phyloP scores from a whole-genome alignment of 2,329 filamentous ascomycete species.

The Aspergillus uvarum region DNA sequence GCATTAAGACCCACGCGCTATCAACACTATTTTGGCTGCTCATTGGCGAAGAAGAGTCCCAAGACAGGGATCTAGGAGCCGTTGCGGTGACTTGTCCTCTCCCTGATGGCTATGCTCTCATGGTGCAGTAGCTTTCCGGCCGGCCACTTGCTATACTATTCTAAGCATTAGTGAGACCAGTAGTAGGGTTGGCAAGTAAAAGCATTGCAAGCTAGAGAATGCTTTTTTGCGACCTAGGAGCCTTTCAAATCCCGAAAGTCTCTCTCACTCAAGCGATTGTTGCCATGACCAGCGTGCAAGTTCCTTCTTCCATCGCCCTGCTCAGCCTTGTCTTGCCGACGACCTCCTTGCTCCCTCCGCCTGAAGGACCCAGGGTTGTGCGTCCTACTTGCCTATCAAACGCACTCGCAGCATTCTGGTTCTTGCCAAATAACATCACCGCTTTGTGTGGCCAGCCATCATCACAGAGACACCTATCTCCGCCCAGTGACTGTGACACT shows the following conservation, averaged over 20 bases:
- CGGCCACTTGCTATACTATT: slow-evolving; percentile 6
- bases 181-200: neutral
- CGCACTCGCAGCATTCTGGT: neutral
- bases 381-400: neutral
- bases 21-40: neutral
- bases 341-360: neutral
- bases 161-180: slow-evolving; percentile 6
- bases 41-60: neutral
- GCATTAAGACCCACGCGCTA: neutral
- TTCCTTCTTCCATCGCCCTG: neutral
- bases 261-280: neutral
- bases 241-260: neutral
- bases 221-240: neutral
- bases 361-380: too few relatives aligned
- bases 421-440: neutral
- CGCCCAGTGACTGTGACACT: neutral
- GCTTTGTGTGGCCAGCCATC: neutral
- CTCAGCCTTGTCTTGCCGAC: neutral
- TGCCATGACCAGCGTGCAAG: neutral
- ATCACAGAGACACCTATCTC: neutral
- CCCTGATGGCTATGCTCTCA: slow-evolving; percentile 2
- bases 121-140: slow-evolving; percentile 9
- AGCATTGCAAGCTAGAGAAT: neutral
- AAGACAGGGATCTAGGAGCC: slow-evolving; percentile 4
- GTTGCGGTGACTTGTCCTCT: slow-evolving; percentile 11